Percentiles rank a stretch among this genome's conserved stretches.
Conservation (phyloP, 768 basidiomycete genomes). For the Exidia glandulosa region DNA sequence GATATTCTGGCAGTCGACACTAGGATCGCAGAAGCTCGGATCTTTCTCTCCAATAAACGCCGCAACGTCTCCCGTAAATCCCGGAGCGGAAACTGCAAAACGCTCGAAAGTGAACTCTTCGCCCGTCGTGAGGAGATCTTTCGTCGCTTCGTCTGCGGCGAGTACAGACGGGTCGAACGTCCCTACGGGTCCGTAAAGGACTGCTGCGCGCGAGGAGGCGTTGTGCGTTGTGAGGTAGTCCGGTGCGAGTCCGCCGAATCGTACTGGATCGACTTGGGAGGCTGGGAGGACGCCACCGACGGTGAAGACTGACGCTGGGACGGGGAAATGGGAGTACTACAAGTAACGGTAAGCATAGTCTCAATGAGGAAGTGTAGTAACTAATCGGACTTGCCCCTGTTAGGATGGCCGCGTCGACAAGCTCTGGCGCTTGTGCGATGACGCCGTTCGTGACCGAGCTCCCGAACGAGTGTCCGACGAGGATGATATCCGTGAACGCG, state of each 20-base stretch:
- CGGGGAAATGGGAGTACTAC: neutral
- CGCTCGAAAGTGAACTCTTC: neutral
- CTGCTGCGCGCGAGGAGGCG: neutral
- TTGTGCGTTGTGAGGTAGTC: neutral
- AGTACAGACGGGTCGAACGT: conserved; percentile 6
- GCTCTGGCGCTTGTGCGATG: neutral
- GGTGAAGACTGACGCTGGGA: neutral
- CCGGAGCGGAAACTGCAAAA: neutral
- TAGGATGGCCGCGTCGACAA: neutral
- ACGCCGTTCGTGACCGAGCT: neutral
- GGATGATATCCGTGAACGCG: neutral
- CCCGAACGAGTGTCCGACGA: neutral
- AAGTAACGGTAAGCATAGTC: neutral
- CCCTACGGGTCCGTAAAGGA: conserved; percentile 2
- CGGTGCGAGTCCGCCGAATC: neutral
- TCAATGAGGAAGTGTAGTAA: neutral
- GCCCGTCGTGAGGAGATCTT: neutral
- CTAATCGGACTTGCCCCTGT: neutral
- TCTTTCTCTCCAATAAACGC: neutral
- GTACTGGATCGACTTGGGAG: neutral
- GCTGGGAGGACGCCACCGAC: neutral
- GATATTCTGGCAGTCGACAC: neutral
- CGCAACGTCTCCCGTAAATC: neutral
- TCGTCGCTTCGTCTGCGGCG: conserved; percentile 1
- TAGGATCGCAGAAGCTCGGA: neutral